Percentiles rank a stretch among this genome's conserved stretches.
Evolutionary conservation across 78 protist species (phyloP).

Genomic region (Mastigamoeba balamuthi): DNA sequence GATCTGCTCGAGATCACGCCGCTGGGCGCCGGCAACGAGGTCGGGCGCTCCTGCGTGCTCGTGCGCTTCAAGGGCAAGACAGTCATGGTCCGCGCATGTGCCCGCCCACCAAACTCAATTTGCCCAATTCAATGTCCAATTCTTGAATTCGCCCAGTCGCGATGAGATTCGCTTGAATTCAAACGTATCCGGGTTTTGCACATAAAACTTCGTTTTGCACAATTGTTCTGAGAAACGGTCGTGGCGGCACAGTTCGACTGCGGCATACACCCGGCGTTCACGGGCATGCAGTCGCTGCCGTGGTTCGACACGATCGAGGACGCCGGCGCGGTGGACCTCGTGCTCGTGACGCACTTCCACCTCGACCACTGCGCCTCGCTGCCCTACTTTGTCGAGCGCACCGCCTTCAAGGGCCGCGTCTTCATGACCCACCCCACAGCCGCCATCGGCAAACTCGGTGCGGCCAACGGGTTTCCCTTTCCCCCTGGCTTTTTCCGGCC

Average conservation of each 20-base stretch:
- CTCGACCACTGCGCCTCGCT: slow-evolving; percentile 87
- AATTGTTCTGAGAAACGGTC: too few relatives aligned
- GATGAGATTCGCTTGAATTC: not conserved
- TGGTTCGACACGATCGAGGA: slow-evolving; percentile 67
- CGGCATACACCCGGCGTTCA: slow-evolving; percentile 87
- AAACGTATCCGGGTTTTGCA: not conserved
- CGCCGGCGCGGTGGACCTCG: slow-evolving; percentile 58
- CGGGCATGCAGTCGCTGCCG: slow-evolving; percentile 75
- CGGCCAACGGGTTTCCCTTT: too few relatives aligned
- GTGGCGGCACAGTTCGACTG: slow-evolving; percentile 83
- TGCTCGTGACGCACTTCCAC: slow-evolving; percentile 89
- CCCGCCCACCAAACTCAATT: too few relatives aligned
- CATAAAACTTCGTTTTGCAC: too few relatives aligned
- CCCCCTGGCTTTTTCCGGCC: too few relatives aligned
- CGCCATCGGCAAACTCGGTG: slow-evolving; percentile 68
- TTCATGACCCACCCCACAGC: slow-evolving; percentile 96
- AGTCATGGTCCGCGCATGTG: slow-evolving; percentile 60
- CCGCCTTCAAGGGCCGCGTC: slow-evolving; percentile 76
- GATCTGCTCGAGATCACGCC: slow-evolving; percentile 49
- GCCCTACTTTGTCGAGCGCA: slow-evolving; percentile 69
- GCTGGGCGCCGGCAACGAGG: slow-evolving; percentile 73
- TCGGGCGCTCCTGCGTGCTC: slow-evolving; percentile 87
- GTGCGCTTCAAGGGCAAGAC: slow-evolving; percentile 68
- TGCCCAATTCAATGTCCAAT: not conserved
- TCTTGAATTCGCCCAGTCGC: not conserved